These are phyloP conservation scores for Penicillium manginii DNA, from an alignment of 495 filamentous ascomycete genomes.

Conservation along the genomic window DNA sequence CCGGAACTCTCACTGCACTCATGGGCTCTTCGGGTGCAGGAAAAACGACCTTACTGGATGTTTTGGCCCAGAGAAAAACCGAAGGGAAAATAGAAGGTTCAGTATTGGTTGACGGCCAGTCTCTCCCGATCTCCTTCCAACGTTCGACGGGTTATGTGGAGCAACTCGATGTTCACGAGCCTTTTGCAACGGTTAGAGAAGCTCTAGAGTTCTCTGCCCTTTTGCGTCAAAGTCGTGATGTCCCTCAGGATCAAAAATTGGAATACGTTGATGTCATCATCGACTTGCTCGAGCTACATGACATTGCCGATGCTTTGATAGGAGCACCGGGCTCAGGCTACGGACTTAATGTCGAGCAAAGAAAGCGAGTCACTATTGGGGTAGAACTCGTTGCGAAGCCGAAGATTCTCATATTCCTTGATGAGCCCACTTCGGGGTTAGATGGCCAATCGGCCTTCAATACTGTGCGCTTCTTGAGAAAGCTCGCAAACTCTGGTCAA, in stretches of 20 bases:
- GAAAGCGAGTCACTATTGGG: slow-evolving; percentile 69
- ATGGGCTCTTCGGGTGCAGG: slow-evolving; percentile 69
- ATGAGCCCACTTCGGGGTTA: slow-evolving; percentile 77
- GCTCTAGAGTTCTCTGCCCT: slow-evolving; percentile 62
- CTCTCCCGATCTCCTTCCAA: slow-evolving; percentile 79
- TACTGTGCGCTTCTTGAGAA: slow-evolving; percentile 65
- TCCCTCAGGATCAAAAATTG: slow-evolving; percentile 58
- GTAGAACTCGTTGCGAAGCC: slow-evolving; percentile 71
- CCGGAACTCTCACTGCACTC: slow-evolving; percentile 71
- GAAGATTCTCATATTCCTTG: slow-evolving; percentile 71
- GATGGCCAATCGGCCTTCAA: slow-evolving; percentile 68
- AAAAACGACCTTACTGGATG: slow-evolving; percentile 61
- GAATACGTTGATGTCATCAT: slow-evolving; percentile 65
- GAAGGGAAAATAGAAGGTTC: slow-evolving; percentile 87
- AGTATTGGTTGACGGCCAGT: slow-evolving; percentile 81
- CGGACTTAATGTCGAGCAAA: slow-evolving; percentile 58
- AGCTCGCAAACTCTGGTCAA: slow-evolving; percentile 68
- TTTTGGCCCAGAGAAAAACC: slow-evolving; percentile 67
- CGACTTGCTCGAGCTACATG: slow-evolving; percentile 59
- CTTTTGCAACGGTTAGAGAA: slow-evolving; percentile 62
- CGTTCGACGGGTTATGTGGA: slow-evolving; percentile 64
- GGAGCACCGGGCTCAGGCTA: slow-evolving; percentile 53
- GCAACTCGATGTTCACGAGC: slow-evolving; percentile 64
- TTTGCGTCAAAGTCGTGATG: slow-evolving; percentile 56
- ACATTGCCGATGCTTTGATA: slow-evolving; percentile 57